Percentiles rank a stretch among this genome's conserved stretches.
Evolutionary conservation across 2,329 filamentous ascomycete genomes (phyloP).

Genomic region (Trichoderma sp.): DNA sequence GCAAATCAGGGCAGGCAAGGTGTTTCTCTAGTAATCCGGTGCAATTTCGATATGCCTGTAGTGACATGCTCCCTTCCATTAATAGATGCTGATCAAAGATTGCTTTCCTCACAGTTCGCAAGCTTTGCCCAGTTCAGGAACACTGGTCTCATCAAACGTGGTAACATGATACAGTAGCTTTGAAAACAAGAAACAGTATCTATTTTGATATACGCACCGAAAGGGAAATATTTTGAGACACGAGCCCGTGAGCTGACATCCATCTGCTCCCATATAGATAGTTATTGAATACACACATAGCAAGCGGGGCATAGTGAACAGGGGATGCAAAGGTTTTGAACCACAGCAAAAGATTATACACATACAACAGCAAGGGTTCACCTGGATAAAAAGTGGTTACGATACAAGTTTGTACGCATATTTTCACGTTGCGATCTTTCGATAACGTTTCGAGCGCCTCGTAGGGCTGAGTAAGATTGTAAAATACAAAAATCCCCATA

Average conservation of each 20-base stretch:
- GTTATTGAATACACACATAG: background rate
- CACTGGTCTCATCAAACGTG: background rate
- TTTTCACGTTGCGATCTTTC: background rate
- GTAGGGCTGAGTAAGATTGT: conserved; percentile 13
- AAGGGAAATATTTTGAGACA: background rate
- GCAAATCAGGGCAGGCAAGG: background rate
- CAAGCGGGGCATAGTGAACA: too few species aligned
- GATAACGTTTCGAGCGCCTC: too few species aligned
- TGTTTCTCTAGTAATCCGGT: background rate
- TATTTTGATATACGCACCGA: background rate
- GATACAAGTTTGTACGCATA: too few species aligned
- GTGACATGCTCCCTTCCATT: background rate
- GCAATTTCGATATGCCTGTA: background rate
- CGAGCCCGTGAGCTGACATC: conserved; percentile 2
- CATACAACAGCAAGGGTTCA: too few species aligned
- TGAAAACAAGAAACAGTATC: background rate
- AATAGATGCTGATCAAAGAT: background rate
- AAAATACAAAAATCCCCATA: background rate
- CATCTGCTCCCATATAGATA: background rate
- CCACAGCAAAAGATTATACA: too few species aligned
- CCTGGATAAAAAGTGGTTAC: too few species aligned
- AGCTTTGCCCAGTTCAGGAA: background rate
- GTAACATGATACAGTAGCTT: background rate
- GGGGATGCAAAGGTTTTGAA: too few species aligned
- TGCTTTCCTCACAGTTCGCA: background rate